Evolutionary conservation across 257 asterid genomes (phyloP), one percentile per base, ranked within the genome.

Genomic region (Nicotiana sylvestris): DNA sequence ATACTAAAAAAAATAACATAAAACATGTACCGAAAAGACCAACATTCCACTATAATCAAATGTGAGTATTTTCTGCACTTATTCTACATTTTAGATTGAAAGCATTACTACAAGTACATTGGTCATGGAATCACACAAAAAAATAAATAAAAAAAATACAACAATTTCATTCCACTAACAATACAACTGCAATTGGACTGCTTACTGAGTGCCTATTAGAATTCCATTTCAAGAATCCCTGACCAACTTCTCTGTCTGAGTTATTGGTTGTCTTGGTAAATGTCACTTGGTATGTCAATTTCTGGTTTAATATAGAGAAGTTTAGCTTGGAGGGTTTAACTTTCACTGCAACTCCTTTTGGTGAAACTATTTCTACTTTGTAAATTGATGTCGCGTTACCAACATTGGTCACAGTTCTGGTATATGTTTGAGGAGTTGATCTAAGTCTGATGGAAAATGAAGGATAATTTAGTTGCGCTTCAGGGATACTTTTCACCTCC

Each of bases 171-270:
- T 21, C 33, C 13, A 9, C 16, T 7, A 76, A n/a, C 9, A 35
- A 2, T 27, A 5, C 13, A 80, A 81, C 83, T 21, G 86, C 77
- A 66, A 88, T 76, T 0, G 93, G 91, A 81, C 90, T 86, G 46
- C 85, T 84, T n/a, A 90, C 93, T 12, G 84, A 56, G 76, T 84
- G 60, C 69, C 60, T 85, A 21, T 49, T 46, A 35, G 89, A 90
- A 53, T 78, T 82, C 91, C 93, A 90, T 10, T 86, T 87, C 11
- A 90, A 76, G 56, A 78, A 88, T 35, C 93, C 93, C 66, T 88
- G 88, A 29, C 77, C 30, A 0, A 77, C 21, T 0, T 70, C 66
- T 9, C 9, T 43, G 21, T 69, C 35, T 18, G 17, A 29, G 2
- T 43, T 25, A 2, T 81, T 16, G 0, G 56, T 64, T 35, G 53